Evolutionary conservation across 2,329 filamentous ascomycete species (phyloP), one percentile per base, ranked within the genome.

Genomic region (Aureobasidium pullulans): DNA sequence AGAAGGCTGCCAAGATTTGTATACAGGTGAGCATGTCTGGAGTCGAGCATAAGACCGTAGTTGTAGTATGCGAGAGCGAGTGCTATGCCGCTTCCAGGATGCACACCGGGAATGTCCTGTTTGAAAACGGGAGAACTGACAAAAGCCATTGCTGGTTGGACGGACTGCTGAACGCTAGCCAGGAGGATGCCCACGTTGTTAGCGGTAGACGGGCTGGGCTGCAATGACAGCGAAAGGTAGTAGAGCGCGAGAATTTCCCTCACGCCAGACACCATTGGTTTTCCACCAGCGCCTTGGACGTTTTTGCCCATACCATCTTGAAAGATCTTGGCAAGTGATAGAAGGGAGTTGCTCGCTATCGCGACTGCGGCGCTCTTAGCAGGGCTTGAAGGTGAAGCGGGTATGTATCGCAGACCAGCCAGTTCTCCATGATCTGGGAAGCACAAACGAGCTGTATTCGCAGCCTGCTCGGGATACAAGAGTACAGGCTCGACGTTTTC

Each of bases 131-230:
- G 66, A 6, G 66, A 62, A 48, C 50, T 28, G 13, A 34, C 23
- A 75, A 63, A 74, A 72, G 28, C 75, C 73, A 8, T 40, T 76
- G 71, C 68, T 62, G 72, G 61, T 7, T 72, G 68, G 2, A 67
- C 69, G 29, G 78, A 79, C 66, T 96, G 91, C 69, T 96, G 94
- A 19, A 97, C 89, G 60, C 94, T 90, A 5, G 94, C 94, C n/a
- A 99, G 83, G 31, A 99, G 79, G 59, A 99, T 99, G 3, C 94
- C 94, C 11, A 99, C 92, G 70, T 99, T 99, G 71, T 99, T 99
- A 0, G 94, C 94, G 0, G 94, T 99, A 0, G 94, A 99, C 2
- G 94, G 94, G 67, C 94, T 97, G 49, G 94, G 92, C 64, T 96
- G 94, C 2, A 99, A 80, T 0, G 94, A 96, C 3, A 99, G 77